These are phyloP conservation scores for Alternaria metachromatica DNA, from an alignment of 2,329 filamentous ascomycete species.

Conservation along the genomic window DNA sequence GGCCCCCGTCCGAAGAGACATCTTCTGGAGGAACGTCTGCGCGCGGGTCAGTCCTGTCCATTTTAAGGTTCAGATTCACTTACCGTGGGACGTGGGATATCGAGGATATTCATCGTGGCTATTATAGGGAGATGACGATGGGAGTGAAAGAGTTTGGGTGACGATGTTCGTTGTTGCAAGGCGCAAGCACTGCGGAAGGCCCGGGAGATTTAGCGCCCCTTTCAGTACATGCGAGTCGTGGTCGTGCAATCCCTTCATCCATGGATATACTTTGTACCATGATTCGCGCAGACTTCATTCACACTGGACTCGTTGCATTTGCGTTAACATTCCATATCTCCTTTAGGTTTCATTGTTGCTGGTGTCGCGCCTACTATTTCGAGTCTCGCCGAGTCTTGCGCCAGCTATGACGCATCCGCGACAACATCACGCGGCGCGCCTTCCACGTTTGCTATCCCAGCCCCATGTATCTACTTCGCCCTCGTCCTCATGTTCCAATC, in stretches of 20 bases:
- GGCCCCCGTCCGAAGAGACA: conserved; percentile 85
- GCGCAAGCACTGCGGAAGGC: conserved; percentile 17
- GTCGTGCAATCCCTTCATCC: background rate
- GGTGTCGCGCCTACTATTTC: background rate
- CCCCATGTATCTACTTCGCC: background rate
- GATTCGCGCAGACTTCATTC: background rate
- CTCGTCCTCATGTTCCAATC: background rate
- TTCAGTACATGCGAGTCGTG: conserved; percentile 12
- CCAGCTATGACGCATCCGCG: background rate
- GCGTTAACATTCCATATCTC: background rate
- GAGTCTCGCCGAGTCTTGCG: background rate
- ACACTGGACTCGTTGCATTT: background rate
- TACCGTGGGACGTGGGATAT: conserved; percentile 50
- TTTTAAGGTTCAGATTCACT: conserved; percentile 5
- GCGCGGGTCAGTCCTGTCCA: conserved; percentile 19
- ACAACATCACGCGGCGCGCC: background rate
- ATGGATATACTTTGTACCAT: background rate
- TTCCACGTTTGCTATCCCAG: background rate
- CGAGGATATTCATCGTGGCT: conserved; percentile 39
- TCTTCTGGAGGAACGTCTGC: conserved; percentile 83
- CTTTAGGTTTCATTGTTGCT: background rate
- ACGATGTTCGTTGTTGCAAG: background rate
- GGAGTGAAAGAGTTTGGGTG: conserved; percentile 13
- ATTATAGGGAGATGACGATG: background rate
- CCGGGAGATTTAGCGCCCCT: conserved; percentile 26